Base-by-base conservation (phyloP, 371 early-diverging fungal species). In the Mortierella sp. region DNA sequence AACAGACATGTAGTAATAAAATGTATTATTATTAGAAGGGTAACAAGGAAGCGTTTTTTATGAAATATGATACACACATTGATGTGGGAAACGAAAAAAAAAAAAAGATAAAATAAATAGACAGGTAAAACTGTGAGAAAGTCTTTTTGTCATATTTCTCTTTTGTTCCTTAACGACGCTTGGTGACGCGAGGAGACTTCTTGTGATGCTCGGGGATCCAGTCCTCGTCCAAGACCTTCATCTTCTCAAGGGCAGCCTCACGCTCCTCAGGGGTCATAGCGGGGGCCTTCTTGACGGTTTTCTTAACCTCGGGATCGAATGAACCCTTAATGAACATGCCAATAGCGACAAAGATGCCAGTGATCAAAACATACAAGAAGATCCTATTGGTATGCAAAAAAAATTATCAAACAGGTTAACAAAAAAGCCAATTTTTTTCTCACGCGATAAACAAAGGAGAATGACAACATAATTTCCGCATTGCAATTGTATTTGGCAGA, bases 201-300 rank as follows among this genome's bases (percentile, higher is more conserved):
- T 80, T 80, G 81, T 80, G 81, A 66, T 80, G 67, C 71, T 80
- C 81, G 32, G 81, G 81, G 68, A 80, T 80, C 81, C 81, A 80
- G 75, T 75, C 75, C 68, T 80, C 81, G 31, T 80, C 75, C 75
- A 80, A 64, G 40, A 65, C 65, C 49, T 74, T 80, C 67, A 66
- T 71, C 68, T 80, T 80, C 58, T 80, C 81, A 63, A 71, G 23
- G 28, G 81, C 81, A 57, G 75, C 75, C 65, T 70, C 68, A 32
- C 81, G 81, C 67, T 80, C 75, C 68, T 80, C 81, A 47, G 75
- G 70, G 34, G 81, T 80, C 81, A 80, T 64, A 62, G 62, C 22
- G n/a, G 81, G 75, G 47, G 71, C 34, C 72, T 75, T 80, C 68
- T 79, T 79, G 64, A 37, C 51, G 19, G 68, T 28, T 58, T 68